Percentiles rank a stretch among this genome's conserved stretches.
phyloP scores from a whole-genome alignment of 108 stramenopile genomes.

The Fistulifera pelliculosa region DNA sequence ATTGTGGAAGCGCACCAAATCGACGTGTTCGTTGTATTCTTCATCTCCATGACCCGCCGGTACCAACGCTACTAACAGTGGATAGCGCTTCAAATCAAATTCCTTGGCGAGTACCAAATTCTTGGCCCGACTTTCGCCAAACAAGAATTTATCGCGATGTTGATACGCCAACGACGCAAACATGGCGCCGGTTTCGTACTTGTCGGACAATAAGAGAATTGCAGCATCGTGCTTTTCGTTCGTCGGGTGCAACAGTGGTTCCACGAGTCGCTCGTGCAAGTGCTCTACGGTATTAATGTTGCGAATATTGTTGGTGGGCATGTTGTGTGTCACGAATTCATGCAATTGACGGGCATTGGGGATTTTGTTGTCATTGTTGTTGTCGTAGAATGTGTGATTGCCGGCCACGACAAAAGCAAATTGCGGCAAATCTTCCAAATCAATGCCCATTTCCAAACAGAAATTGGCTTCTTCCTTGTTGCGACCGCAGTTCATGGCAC shows the following conservation, averaged over 20 bases:
- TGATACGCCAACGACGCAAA: conserved; percentile 63
- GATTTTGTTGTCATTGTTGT: background rate
- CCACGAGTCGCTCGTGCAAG: conserved; percentile 36
- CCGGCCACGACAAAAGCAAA: conserved; percentile 64
- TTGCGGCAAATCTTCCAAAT: conserved; percentile 30
- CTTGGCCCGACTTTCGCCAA: conserved; percentile 68
- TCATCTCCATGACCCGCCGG: conserved; percentile 12
- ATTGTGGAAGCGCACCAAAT: conserved; percentile 19
- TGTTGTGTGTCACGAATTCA: conserved; percentile 42
- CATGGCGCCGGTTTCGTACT: conserved; percentile 69
- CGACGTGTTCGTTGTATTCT: conserved; percentile 12
- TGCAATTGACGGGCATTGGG: conserved; percentile 45
- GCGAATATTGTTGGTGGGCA: conserved; percentile 39
- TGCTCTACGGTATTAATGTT: conserved; percentile 57
- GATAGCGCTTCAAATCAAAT: conserved; percentile 64
- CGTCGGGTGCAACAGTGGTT: conserved; percentile 2
- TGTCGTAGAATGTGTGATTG: conserved; percentile 18
- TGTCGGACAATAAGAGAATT: conserved; percentile 60
- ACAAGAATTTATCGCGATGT: conserved; percentile 42
- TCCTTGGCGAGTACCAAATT: conserved; percentile 52
- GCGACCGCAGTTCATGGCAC: conserved; percentile 64
- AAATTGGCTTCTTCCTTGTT: conserved; percentile 30
- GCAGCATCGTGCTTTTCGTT: conserved; percentile 14
- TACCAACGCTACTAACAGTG: conserved; percentile 44
- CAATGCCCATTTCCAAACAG: conserved; percentile 35